These are phyloP conservation scores for Candida tetrigidarum DNA, from an alignment of 1,139 yeast genomes.

Conservation along the genomic window DNA sequence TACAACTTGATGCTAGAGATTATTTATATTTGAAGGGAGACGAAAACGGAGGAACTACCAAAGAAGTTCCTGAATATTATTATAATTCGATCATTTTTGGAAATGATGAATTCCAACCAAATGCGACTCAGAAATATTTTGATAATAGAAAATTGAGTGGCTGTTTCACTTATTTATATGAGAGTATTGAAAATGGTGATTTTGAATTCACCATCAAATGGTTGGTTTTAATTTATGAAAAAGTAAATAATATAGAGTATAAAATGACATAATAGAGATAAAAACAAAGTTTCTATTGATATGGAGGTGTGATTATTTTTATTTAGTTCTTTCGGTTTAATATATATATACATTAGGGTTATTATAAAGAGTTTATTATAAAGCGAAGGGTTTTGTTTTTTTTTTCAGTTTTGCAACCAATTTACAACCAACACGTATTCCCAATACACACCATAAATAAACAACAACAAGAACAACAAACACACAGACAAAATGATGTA, in stretches of 20 bases:
- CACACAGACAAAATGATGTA: background rate
- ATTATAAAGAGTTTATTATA: background rate
- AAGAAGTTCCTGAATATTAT: slow-evolving; percentile 13
- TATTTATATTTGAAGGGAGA: slow-evolving; percentile 22
- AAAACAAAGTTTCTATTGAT: background rate
- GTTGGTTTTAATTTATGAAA: slow-evolving; percentile 34
- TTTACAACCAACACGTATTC: slow-evolving; percentile 9
- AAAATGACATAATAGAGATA: slow-evolving; percentile 21
- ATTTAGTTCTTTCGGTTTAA: slow-evolving; percentile 1
- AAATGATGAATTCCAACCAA: slow-evolving; percentile 9
- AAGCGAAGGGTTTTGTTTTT: background rate
- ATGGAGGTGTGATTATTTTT: background rate
- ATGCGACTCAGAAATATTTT: slow-evolving; percentile 11
- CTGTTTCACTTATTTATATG: slow-evolving; percentile 30
- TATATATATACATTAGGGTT: slow-evolving; percentile 1
- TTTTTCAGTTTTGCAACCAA: slow-evolving; percentile 3
- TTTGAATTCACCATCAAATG: slow-evolving; percentile 32
- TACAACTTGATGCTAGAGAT: slow-evolving; percentile 29
- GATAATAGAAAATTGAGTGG: slow-evolving; percentile 17
- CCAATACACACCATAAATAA: background rate
- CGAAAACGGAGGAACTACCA: slow-evolving; percentile 2
- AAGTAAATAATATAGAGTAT: slow-evolving; percentile 21
- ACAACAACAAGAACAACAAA: background rate
- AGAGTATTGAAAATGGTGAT: slow-evolving; percentile 27
- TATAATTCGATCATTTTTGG: slow-evolving; percentile 19